phyloP scores from a whole-genome alignment of 371 early-diverging fungal species.

The Saksenaea vasiformis region DNA sequence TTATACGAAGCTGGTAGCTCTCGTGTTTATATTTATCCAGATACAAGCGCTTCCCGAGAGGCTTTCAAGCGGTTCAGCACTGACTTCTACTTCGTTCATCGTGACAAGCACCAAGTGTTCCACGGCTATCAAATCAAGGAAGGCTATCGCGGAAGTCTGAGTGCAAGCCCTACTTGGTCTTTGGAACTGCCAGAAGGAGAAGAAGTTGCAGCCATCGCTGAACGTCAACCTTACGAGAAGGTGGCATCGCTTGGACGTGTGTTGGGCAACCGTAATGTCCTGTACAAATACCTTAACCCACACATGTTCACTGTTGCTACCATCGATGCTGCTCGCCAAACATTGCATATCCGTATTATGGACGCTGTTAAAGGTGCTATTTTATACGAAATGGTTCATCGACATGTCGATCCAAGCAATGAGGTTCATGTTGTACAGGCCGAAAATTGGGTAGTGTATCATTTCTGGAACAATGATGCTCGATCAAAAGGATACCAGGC shows the following conservation, averaged over 20 bases:
- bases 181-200: slow-evolving; percentile 64
- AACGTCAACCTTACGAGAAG: slow-evolving; percentile 43
- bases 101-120: slow-evolving; percentile 34
- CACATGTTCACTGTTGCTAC: slow-evolving; percentile 77
- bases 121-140: slow-evolving; percentile 55
- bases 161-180: slow-evolving; percentile 58
- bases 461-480: slow-evolving; percentile 82
- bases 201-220: slow-evolving; percentile 50
- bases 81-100: slow-evolving; percentile 60
- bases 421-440: slow-evolving; percentile 66
- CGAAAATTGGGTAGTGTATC: slow-evolving; percentile 91
- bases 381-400: slow-evolving; percentile 70
- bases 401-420: slow-evolving; percentile 61
- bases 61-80: slow-evolving; percentile 51
- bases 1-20: slow-evolving; percentile 63
- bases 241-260: slow-evolving; percentile 91
- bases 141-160: slow-evolving; percentile 55
- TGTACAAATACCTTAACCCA: slow-evolving; percentile 96
- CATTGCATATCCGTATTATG: slow-evolving; percentile 68
- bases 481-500: slow-evolving; percentile 56
- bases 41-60: slow-evolving; percentile 48
- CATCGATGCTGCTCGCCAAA: slow-evolving; percentile 19
- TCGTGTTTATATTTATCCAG: slow-evolving; percentile 64
- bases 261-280: slow-evolving; percentile 90
- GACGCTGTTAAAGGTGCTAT: slow-evolving; percentile 88